Percentiles rank a stretch among this genome's conserved stretches.
phyloP scores from a whole-genome alignment of 352 stramenopile species.

The Phytophthora nicotianae region DNA sequence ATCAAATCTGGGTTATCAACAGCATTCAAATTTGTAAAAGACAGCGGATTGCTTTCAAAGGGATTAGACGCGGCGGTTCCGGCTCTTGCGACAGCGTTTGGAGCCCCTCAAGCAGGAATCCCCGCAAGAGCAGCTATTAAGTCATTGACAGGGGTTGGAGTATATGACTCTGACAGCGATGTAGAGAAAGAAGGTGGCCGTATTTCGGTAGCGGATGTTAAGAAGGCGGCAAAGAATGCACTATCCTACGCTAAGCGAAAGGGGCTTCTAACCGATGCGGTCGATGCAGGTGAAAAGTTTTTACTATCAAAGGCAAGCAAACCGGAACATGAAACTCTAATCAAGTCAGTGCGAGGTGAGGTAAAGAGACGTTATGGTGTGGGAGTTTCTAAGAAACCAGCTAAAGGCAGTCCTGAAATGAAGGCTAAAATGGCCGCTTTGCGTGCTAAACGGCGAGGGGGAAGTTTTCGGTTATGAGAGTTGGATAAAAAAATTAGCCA shows the following conservation, averaged over 20 bases:
- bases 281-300: conserved; percentile 7
- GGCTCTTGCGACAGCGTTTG: not conserved
- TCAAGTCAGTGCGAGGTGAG: conserved; percentile 5
- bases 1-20: not conserved
- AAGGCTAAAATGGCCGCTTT: not conserved
- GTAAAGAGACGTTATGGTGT: not conserved
- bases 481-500: not conserved
- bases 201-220: not conserved
- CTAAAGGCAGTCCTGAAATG: not conserved
- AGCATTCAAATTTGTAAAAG: not conserved
- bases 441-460: no score
- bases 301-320: conserved; percentile 10
- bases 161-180: conserved; percentile 12
- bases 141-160: not conserved
- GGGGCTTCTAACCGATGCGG: conserved; percentile 8
- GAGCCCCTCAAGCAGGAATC: not conserved
- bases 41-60: not conserved
- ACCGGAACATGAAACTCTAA: conserved; percentile 8
- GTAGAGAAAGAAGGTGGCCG: not conserved
- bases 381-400: not conserved
- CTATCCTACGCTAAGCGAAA: conserved; percentile 11
- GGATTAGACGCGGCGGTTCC: not conserved
- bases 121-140: not conserved
- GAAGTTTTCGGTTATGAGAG: not conserved
- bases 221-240: conserved; percentile 1